Percentiles rank a stretch among this genome's conserved stretches.
phyloP scores from a whole-genome alignment of 73 alveolate species.

The Paramecium primaurelia region DNA sequence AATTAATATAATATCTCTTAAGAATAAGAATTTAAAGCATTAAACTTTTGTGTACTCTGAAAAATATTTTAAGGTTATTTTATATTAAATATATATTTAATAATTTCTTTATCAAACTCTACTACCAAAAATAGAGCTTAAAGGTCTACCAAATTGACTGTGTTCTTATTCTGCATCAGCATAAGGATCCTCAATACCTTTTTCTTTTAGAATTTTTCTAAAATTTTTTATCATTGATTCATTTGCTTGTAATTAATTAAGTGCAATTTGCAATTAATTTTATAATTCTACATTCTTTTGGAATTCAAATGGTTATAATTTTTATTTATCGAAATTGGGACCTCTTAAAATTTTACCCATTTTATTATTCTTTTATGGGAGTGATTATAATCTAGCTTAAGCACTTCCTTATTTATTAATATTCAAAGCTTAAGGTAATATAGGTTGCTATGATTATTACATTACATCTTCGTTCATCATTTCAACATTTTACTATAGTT shows the following conservation, averaged over 20 bases:
- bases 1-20: no score
- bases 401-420: background rate
- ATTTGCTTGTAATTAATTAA: background rate
- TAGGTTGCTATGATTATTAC: background rate
- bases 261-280: background rate
- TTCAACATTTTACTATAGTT: background rate
- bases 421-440: conserved; percentile 2
- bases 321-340: conserved; percentile 27
- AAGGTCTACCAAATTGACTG: background rate
- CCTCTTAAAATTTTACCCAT: conserved; percentile 27
- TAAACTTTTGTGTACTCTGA: background rate
- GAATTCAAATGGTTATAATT: conserved; percentile 11
- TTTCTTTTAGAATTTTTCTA: background rate
- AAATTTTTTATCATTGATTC: conserved; percentile 1
- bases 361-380: background rate
- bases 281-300: background rate
- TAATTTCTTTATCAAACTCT: conserved; percentile 31
- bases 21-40: background rate
- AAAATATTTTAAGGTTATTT: background rate
- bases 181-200: conserved; percentile 29
- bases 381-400: background rate
- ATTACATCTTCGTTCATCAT: background rate
- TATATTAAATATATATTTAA: background rate
- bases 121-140: background rate
- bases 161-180: conserved; percentile 21